Percentiles rank a stretch among this genome's conserved stretches.
These are phyloP conservation scores for Benincasa hispida DNA, from an alignment of 306 rosid genomes.

Conservation along the genomic window DNA sequence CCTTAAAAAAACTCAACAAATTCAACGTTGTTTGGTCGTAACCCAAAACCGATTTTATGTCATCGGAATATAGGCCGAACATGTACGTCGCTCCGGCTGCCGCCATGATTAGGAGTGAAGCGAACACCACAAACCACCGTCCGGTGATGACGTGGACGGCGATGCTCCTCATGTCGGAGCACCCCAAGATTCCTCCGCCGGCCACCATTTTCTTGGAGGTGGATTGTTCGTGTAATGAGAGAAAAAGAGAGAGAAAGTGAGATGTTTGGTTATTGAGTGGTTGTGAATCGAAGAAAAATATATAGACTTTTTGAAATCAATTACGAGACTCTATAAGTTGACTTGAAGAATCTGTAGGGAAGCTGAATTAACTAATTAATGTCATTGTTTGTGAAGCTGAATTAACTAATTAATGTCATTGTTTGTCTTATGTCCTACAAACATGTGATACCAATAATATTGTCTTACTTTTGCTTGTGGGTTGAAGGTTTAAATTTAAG, in stretches of 20 bases:
- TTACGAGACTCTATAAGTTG: neutral
- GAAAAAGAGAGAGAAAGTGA: neutral
- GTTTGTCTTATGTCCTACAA: too few species aligned
- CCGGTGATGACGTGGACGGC: constrained; percentile 6
- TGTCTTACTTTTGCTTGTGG: too few species aligned
- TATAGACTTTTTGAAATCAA: neutral
- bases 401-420: too few species aligned
- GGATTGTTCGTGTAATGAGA: neutral
- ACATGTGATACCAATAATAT: too few species aligned
- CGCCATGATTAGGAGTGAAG: constrained; percentile 13
- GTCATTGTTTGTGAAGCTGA: neutral
- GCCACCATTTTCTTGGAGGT: neutral
- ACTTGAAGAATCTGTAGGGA: neutral
- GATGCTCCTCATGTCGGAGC: neutral
- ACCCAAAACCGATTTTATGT: neutral
- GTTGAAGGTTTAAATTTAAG: too few species aligned
- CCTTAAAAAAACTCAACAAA: constrained; percentile 10
- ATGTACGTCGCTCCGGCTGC: constrained; percentile 14
- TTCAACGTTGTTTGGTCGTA: constrained; percentile 11
- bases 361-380: too few species aligned
- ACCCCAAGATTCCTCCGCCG: neutral
- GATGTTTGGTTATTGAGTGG: neutral
- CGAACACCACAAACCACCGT: constrained; percentile 16
- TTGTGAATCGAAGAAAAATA: neutral
- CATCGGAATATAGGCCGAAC: constrained; percentile 6